phyloP scores from a whole-genome alignment of 2,329 filamentous ascomycete genomes.

The Fusarium nodosum region DNA sequence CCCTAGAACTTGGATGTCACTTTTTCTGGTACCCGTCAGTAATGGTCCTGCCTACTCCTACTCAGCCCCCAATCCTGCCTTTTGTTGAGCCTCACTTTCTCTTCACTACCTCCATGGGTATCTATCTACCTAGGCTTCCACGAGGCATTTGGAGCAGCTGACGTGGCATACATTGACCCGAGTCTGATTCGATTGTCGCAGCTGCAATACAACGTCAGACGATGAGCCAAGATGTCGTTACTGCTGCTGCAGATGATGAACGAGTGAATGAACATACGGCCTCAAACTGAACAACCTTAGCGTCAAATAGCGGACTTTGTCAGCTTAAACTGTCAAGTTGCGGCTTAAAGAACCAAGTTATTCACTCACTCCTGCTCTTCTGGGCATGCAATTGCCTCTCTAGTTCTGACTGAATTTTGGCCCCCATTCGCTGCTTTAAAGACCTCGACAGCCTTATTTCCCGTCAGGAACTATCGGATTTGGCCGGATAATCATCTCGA shows the following conservation, averaged over 20 bases:
- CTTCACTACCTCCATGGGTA: background rate
- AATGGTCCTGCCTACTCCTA: background rate
- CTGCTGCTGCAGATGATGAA: constrained; percentile 2
- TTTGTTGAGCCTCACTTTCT: constrained; percentile 36
- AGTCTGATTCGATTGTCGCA: constrained; percentile 17
- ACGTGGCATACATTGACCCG: constrained; percentile 37
- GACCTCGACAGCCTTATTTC: constrained; percentile 15
- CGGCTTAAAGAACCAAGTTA: constrained; percentile 17
- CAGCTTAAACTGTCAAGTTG: background rate
- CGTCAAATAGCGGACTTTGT: background rate
- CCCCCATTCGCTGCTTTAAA: constrained; percentile 31
- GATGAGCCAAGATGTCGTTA: constrained; percentile 15
- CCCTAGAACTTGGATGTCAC: too few relatives aligned
- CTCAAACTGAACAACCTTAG: constrained; percentile 15
- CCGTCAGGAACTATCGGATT: background rate
- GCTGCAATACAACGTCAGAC: constrained; percentile 37
- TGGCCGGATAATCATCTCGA: background rate
- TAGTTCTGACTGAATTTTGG: constrained; percentile 21
- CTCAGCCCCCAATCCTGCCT: constrained; percentile 30
- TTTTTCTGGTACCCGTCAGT: too few relatives aligned
- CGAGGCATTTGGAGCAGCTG: constrained; percentile 36
- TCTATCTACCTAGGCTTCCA: constrained; percentile 8
- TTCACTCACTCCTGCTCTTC: constrained; percentile 4
- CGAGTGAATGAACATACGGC: constrained; percentile 11
- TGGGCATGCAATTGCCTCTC: constrained; percentile 21